Conservation (phyloP, 78 protist species). For the Dictyostelium purpureum region DNA sequence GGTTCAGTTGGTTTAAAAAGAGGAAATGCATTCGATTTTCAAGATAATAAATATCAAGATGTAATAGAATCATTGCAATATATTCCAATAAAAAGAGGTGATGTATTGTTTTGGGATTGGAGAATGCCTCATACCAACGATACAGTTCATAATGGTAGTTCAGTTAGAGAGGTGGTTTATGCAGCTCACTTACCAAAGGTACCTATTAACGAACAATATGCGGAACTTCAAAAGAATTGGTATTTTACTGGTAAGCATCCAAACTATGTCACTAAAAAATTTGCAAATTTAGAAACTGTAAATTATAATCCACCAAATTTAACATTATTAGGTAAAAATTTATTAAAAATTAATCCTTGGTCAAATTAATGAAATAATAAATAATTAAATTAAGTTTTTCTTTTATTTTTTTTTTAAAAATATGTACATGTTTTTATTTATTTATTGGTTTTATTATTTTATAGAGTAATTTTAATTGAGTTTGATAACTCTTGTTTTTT, state of each 20-base stretch:
- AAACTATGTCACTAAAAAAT: slow-evolving; percentile 40
- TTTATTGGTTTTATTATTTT: neutral
- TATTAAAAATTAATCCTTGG: slow-evolving; percentile 5
- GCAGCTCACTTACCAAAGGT: slow-evolving; percentile 66
- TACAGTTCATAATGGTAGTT: neutral
- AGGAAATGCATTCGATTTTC: slow-evolving; percentile 69
- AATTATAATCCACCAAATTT: slow-evolving; percentile 20
- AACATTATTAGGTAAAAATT: slow-evolving; percentile 6
- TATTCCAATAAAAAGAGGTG: slow-evolving; percentile 59
- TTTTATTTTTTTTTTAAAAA: too few relatives aligned
- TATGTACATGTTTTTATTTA: neutral
- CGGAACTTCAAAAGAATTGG: slow-evolving; percentile 25
- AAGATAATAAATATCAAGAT: slow-evolving; percentile 1
- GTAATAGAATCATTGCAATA: neutral
- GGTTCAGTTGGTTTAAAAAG: slow-evolving; percentile 13
- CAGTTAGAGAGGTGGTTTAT: slow-evolving; percentile 61
- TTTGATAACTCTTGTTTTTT: neutral
- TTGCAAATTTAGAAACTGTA: slow-evolving; percentile 17
- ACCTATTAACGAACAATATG: slow-evolving; percentile 25
- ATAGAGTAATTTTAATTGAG: neutral
- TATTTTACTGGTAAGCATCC: slow-evolving; percentile 55
- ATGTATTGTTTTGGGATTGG: slow-evolving; percentile 75
- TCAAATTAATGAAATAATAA: neutral
- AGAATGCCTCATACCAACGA: slow-evolving; percentile 66
- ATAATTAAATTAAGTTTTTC: too few relatives aligned